phyloP scores from a whole-genome alignment of 768 basidiomycete species.

The Pleurotus pulmonarius region DNA sequence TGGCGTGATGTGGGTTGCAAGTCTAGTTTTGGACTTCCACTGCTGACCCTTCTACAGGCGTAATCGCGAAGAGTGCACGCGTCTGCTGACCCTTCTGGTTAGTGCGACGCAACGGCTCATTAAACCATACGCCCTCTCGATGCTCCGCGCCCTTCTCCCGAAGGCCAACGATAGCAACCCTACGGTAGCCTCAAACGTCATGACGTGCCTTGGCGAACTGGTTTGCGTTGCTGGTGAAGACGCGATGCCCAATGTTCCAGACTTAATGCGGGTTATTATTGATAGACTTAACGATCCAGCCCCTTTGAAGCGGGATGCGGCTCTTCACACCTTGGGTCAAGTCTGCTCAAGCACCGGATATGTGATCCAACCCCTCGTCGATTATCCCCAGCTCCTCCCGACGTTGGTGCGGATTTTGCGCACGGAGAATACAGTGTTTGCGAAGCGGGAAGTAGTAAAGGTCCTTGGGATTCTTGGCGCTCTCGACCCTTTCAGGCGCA shows the following conservation, averaged over 20 bases:
- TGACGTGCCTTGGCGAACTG: conserved; percentile 93
- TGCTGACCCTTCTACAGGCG: conserved; percentile 41
- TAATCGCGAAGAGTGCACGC: conserved; percentile 88
- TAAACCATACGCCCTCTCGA: conserved; percentile 92
- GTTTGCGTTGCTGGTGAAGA: conserved; percentile 93
- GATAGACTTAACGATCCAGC: conserved; percentile 87
- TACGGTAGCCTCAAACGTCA: conserved; percentile 85
- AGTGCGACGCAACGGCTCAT: conserved; percentile 91
- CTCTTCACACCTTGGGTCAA: conserved; percentile 91
- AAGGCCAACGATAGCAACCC: conserved; percentile 87
- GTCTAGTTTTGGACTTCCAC: neutral
- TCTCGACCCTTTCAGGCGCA: conserved; percentile 91
- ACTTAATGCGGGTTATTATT: conserved; percentile 89
- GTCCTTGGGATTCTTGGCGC: conserved; percentile 96
- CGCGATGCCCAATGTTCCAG: conserved; percentile 73
- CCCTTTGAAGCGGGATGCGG: conserved; percentile 87
- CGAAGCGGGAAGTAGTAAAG: conserved; percentile 87
- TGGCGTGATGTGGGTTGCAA: conserved; percentile 55
- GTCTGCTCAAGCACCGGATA: conserved; percentile 95
- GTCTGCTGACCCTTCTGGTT: conserved; percentile 83
- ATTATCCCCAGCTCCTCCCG: conserved; percentile 88
- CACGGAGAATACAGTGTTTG: conserved; percentile 67
- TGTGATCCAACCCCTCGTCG: conserved; percentile 86
- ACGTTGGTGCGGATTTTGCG: conserved; percentile 81
- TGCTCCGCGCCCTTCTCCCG: conserved; percentile 86